Evolutionary conservation across 73 alveolate species (phyloP), one percentile per base, ranked within the genome.

Genomic region (Paramecium bursaria): DNA sequence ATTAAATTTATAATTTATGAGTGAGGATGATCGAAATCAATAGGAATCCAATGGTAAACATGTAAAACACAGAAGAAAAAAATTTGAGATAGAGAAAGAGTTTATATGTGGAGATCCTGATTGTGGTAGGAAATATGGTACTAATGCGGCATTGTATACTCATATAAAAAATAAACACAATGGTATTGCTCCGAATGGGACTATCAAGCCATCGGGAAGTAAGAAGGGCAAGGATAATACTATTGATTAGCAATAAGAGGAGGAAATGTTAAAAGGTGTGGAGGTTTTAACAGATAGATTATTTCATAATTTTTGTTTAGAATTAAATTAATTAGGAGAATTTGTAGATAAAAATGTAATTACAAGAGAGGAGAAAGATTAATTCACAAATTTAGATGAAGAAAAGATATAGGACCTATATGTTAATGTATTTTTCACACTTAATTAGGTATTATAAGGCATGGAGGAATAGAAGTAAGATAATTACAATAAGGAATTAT

Each of bases 91-190:
- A 0, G 89, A 79, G 33, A 79, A 73, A 61, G 89, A 79, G 19
- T 79, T 50, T 39, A 79, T 79, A 19, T 79, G 89, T 46, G 89
- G 89, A 11, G 75, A 73, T 61, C 89, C 89, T 2, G 73, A 79
- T 79, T 79, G 89, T 39, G 89, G 89, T 7, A 79, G 76, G 54
- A 46, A 79, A 27, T 79, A 79, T 54, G 89, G 89, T 11, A 79
- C 89, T 39, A 79, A 79, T 54, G 89, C 89, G 21, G 89, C 89
- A 10, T 73, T 79, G 21, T 79, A 79, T 35, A 79, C 89, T 21
- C 89, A 79, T 33, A 79, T 73, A 17, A 79, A 79, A 42, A 79
- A 79, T 79, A 79, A 79, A 22, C 89, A 79, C 54, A 79, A 79
- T 53, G 76, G 89, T 21, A 57, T 79, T n/a, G 77, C 75, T 21